phyloP scores from a whole-genome alignment of 2,329 filamentous ascomycete species.

The Colletotrichum tofieldiae region DNA sequence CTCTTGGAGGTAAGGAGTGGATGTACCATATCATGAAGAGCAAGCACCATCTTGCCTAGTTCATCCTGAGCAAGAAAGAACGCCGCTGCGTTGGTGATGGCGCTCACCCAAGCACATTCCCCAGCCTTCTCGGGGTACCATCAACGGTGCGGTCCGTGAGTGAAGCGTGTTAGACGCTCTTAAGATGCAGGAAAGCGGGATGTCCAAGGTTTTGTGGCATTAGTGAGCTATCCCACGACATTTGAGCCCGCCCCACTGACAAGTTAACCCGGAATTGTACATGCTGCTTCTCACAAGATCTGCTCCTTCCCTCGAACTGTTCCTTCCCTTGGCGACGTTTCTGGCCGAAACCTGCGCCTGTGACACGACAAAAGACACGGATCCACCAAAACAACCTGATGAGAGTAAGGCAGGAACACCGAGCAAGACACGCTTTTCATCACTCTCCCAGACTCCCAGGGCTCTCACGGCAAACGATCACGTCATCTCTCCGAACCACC shows the following conservation, averaged over 20 bases:
- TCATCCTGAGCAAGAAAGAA: not conserved
- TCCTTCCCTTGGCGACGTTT: not conserved
- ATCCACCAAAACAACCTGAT: not conserved
- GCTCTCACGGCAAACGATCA: not conserved
- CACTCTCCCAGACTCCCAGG: too few relatives aligned
- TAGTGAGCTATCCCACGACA: too few relatives aligned
- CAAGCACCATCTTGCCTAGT: not conserved
- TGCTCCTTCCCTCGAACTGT: not conserved
- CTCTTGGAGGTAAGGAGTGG: not conserved
- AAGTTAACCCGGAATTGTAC: not conserved
- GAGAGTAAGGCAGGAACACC: not conserved
- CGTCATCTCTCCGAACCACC: not conserved
- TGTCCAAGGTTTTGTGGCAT: not conserved
- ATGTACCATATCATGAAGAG: not conserved
- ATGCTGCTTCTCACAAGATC: not conserved
- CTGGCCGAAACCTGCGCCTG: not conserved
- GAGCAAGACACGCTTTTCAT: not conserved
- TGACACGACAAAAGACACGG: not conserved
- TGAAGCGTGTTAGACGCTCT: not conserved
- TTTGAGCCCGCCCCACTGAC: not conserved
- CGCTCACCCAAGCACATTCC: not conserved
- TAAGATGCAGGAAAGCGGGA: not conserved
- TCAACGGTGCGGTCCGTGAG: not conserved
- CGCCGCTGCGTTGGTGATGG: too few relatives aligned
- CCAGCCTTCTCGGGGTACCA: not conserved